Evolutionary conservation across 306 rosid genomes (phyloP), one percentile per base, ranked within the genome.

Genomic region (Myrica gale): DNA sequence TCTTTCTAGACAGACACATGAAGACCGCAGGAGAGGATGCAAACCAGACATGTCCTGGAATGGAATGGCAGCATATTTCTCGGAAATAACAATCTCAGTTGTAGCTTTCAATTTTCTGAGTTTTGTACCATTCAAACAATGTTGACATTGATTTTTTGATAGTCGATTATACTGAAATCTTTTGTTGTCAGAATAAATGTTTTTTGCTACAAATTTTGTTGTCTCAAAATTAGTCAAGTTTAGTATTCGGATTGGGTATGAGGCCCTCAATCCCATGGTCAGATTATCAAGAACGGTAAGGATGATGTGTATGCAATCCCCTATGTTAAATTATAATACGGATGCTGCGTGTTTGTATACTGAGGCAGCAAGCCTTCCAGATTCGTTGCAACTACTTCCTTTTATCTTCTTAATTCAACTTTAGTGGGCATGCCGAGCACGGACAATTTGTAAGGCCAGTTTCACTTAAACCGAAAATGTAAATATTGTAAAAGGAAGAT

Each of bases 1-100:
- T 90, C 97, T 63, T 89, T 95, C 85, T 90, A 88, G 82, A 71
- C 56, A 68, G 66, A 62, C 69, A 53, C 57, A 39, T 52, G 46
- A 70, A 8, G 74, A 7, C 39, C 43, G 47, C 39, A 19, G 68
- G 2, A 44, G 13, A 41, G 48, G 23, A 19, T 50, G 44, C 52
- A 68, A 37, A 42, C 69, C 44, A 26, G 53, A 15, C 53, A 23
- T 60, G 6, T 66, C 61, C 46, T 3, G n/a, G 43, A 41, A 23
- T 23, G 26, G 26, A 23, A 50, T 7, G 54, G 17, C 6, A 39
- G 23, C 69, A 16, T n/a, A 41, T 0, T 65, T 41, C 16, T 65
- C 21, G 55, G 4, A 42, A n/a, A 20, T 6, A 51, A 66, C 11
- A 20, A 37, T 63, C 17, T 26, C 42, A 9, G 17, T 65, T 51